phyloP scores from a whole-genome alignment of 2,329 filamentous ascomycete species.

The Penicillium sp. region DNA sequence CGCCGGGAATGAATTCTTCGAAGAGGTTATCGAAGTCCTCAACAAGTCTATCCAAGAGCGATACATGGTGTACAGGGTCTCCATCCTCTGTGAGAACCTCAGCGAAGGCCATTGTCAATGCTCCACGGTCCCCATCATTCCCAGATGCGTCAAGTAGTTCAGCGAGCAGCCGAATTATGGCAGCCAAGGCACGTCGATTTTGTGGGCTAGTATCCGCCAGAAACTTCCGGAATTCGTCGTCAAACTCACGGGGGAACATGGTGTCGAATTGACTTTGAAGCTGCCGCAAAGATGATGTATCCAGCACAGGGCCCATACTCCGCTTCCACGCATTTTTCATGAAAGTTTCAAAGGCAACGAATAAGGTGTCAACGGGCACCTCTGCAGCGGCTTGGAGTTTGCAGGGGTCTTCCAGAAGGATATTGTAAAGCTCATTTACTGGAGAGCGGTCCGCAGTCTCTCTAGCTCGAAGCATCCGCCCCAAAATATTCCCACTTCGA shows the following conservation, averaged over 20 bases:
- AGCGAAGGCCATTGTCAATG: slow-evolving; percentile 82
- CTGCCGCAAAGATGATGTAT: slow-evolving; percentile 66
- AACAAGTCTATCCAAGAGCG: slow-evolving; percentile 81
- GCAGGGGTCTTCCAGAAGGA: slow-evolving; percentile 77
- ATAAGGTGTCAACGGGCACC: slow-evolving; percentile 77
- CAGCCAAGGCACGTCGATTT: slow-evolving; percentile 73
- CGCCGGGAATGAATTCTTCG: slow-evolving; percentile 58
- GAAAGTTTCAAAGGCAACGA: slow-evolving; percentile 92
- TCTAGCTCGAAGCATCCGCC: slow-evolving; percentile 70
- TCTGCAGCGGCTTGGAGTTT: slow-evolving; percentile 75
- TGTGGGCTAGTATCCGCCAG: slow-evolving; percentile 57
- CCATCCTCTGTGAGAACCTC: slow-evolving; percentile 79
- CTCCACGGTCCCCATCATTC: slow-evolving; percentile 87
- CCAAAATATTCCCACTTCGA: slow-evolving; percentile 83
- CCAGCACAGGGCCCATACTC: slow-evolving; percentile 81
- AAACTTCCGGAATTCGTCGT: slow-evolving; percentile 56
- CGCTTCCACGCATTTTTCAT: slow-evolving; percentile 83
- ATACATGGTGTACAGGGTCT: slow-evolving; percentile 79
- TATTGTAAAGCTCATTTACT: slow-evolving; percentile 89
- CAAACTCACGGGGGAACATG: slow-evolving; percentile 49
- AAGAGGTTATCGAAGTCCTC: slow-evolving; percentile 90
- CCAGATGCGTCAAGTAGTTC: slow-evolving; percentile 86
- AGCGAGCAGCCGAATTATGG: slow-evolving; percentile 79
- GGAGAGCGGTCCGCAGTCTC: slow-evolving; percentile 70
- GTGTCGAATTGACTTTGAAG: slow-evolving; percentile 60